These are phyloP conservation scores for Dryadomyces sulphureus DNA, from an alignment of 2,329 filamentous ascomycete species.

Conservation along the genomic window DNA sequence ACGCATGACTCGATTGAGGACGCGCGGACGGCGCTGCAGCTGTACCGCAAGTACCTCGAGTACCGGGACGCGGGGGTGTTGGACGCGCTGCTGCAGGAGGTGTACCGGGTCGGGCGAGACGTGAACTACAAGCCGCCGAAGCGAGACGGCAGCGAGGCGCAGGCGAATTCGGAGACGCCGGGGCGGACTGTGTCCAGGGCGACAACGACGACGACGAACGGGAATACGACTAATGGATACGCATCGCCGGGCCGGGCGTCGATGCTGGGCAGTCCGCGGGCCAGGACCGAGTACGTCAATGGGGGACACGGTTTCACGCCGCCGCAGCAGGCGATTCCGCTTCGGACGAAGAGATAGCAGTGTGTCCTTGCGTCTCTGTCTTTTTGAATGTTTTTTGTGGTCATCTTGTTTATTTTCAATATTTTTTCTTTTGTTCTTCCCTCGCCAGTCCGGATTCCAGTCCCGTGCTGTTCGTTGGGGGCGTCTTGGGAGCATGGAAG, in stretches of 20 bases:
- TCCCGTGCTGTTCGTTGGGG: not conserved
- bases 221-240: not conserved
- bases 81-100: constrained; percentile 71
- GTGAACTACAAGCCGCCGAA: constrained; percentile 36
- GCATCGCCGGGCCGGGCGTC: not conserved
- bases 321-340: not conserved
- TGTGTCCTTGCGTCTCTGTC: too few relatives aligned
- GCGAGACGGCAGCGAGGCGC: constrained; percentile 24
- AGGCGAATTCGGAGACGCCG: not conserved
- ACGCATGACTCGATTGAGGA: constrained; percentile 95
- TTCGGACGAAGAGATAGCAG: not conserved
- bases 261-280: not conserved
- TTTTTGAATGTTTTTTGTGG: too few relatives aligned
- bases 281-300: not conserved
- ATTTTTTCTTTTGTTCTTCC: not conserved
- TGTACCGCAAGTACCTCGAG: constrained; percentile 83
- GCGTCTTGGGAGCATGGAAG: not conserved
- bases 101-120: constrained; percentile 44
- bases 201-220: too few relatives aligned
- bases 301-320: not conserved
- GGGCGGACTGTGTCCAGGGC: not conserved
- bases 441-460: not conserved
- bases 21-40: constrained; percentile 72
- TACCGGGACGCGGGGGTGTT: constrained; percentile 75
- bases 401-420: not conserved